Percentiles rank a stretch among this genome's conserved stretches.
These are phyloP conservation scores for Thalassiosira livingstoniorum DNA, from an alignment of 352 stramenopile species.

Conservation along the genomic window DNA sequence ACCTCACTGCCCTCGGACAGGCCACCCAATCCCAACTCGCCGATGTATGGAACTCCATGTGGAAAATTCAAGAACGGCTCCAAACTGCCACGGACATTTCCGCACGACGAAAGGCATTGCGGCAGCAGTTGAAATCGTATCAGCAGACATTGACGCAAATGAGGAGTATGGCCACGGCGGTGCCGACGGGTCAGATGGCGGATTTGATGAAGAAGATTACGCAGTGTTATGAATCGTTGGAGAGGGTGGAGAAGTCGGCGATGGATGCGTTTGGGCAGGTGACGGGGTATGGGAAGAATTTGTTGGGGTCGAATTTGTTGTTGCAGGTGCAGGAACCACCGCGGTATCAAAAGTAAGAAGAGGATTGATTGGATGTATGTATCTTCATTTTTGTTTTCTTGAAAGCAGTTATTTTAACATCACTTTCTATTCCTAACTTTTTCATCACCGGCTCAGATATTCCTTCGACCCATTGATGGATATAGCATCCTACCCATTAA, in stretches of 20 bases:
- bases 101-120: constrained; percentile 59
- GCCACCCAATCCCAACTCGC: constrained; percentile 62
- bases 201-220: constrained; percentile 83
- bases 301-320: constrained; percentile 42
- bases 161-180: constrained; percentile 59
- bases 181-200: constrained; percentile 82
- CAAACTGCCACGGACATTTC: constrained; percentile 78
- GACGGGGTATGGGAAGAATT: constrained; percentile 67
- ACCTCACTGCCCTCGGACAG: constrained; percentile 69
- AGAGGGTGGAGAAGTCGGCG: constrained; percentile 68
- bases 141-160: constrained; percentile 72
- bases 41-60: constrained; percentile 82
- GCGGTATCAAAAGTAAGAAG: constrained; percentile 66
- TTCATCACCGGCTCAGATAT: constrained; percentile 72
- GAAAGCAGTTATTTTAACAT: background rate
- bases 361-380: background rate
- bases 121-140: constrained; percentile 78
- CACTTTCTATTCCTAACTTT: constrained; percentile 13
- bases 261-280: constrained; percentile 73
- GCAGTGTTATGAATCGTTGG: constrained; percentile 78
- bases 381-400: background rate
- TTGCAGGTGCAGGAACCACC: constrained; percentile 76
- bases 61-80: constrained; percentile 74
- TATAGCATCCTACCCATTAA: constrained; percentile 74
- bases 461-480: constrained; percentile 78